Conservation (phyloP, 306 rosid species). For the Myrica gale region DNA sequence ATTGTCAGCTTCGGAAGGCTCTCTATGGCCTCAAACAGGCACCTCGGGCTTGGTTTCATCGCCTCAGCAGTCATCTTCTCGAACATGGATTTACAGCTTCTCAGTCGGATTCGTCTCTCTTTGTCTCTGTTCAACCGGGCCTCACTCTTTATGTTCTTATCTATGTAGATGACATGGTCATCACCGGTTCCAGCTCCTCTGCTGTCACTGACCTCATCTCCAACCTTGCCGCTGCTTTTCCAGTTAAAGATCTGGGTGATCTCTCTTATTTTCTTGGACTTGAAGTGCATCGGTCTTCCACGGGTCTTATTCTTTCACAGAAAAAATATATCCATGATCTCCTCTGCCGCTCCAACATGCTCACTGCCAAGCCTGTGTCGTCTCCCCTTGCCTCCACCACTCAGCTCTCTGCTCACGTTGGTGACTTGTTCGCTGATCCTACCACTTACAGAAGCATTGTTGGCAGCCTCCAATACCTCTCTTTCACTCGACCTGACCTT, state of each 20-base stretch:
- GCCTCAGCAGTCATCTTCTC: background rate
- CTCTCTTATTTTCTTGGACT: background rate
- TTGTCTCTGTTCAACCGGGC: background rate
- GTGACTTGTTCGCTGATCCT: background rate
- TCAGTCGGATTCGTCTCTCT: background rate
- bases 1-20: background rate
- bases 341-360: background rate
- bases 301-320: background rate
- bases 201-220: background rate
- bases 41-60: background rate
- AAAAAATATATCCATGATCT: background rate
- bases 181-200: background rate
- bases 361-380: background rate
- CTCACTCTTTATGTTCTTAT: background rate
- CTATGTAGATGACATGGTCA: background rate
- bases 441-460: background rate
- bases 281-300: background rate
- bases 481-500: background rate
- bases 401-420: background rate
- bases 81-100: background rate
- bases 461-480: background rate
- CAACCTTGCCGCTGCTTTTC: background rate
- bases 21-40: slow-evolving; percentile 9
- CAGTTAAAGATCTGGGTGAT: background rate
- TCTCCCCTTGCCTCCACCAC: background rate